phyloP scores from a whole-genome alignment of 768 basidiomycete species.

The Lactarius evosmus region DNA sequence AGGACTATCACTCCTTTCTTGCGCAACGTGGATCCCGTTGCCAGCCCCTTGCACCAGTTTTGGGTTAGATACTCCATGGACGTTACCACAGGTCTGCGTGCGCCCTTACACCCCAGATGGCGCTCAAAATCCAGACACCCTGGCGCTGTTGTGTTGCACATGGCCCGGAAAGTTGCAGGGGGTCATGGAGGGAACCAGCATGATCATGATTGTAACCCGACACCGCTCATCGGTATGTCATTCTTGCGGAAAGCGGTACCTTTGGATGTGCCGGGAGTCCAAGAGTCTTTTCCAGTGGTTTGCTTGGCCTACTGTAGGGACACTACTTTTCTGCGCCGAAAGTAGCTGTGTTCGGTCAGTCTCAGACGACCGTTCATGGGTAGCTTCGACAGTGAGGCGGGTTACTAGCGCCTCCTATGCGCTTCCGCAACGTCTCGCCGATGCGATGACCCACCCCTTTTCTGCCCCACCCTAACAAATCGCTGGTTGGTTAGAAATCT shows the following conservation, averaged over 20 bases:
- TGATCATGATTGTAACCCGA: background rate
- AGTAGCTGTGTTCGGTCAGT: background rate
- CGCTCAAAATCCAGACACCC: background rate
- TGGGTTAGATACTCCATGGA: background rate
- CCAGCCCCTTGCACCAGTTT: background rate
- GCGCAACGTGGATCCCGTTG: background rate
- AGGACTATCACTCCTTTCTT: background rate
- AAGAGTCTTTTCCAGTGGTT: background rate
- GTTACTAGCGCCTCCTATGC: background rate
- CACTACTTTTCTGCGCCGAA: background rate
- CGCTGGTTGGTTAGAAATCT: no score
- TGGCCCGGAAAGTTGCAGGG: background rate
- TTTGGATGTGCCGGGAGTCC: background rate
- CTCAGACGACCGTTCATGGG: background rate
- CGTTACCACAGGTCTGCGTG: background rate
- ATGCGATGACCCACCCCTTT: background rate
- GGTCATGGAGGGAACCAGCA: background rate
- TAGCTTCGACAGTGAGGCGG: background rate
- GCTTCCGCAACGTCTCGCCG: background rate
- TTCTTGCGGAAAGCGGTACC: background rate
- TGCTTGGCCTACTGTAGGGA: background rate
- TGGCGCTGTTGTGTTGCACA: background rate
- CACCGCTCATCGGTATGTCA: background rate
- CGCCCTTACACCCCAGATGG: background rate
- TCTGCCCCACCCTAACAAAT: background rate